Conservation (phyloP, 148 eudicot species). For the Rhododendron mucronatum region DNA sequence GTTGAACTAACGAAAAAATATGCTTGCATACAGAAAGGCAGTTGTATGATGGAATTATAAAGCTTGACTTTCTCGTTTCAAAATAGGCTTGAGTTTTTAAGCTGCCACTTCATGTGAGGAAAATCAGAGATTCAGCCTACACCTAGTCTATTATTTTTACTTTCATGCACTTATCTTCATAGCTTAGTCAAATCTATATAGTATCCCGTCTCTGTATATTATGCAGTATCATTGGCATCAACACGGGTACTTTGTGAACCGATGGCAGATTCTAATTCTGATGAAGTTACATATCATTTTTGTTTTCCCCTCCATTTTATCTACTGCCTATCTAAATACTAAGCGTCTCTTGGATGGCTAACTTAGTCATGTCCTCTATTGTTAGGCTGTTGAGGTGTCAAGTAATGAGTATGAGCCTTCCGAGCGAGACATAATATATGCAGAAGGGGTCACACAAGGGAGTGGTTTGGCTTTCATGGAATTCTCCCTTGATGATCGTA, state of each 20-base stretch:
- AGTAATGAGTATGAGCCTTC: conserved; percentile 96
- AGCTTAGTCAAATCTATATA: not conserved
- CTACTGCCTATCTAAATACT: not conserved
- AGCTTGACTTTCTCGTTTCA: not conserved
- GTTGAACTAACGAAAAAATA: not conserved
- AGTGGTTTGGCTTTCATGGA: conserved; percentile 95
- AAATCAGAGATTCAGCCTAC: not conserved
- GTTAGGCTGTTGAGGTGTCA: conserved; percentile 92
- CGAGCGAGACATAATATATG: conserved; percentile 82
- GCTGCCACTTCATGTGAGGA: not conserved
- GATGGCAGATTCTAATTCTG: not conserved
- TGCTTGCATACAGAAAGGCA: not conserved
- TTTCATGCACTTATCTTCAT: not conserved
- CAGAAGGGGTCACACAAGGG: conserved; percentile 95
- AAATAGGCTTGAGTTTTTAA: not conserved
- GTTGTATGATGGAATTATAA: not conserved
- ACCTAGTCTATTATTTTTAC: not conserved
- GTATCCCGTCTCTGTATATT: not conserved
- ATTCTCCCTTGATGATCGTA: conserved; percentile 86
- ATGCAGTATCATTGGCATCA: not conserved
- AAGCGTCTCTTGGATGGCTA: not conserved
- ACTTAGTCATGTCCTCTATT: conserved; percentile 10
- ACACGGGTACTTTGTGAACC: not conserved
- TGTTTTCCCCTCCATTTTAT: not conserved
- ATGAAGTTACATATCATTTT: not conserved